Evolutionary conservation across 768 basidiomycete genomes (phyloP), one percentile per base, ranked within the genome.

Genomic region (Hydnum rufescens): DNA sequence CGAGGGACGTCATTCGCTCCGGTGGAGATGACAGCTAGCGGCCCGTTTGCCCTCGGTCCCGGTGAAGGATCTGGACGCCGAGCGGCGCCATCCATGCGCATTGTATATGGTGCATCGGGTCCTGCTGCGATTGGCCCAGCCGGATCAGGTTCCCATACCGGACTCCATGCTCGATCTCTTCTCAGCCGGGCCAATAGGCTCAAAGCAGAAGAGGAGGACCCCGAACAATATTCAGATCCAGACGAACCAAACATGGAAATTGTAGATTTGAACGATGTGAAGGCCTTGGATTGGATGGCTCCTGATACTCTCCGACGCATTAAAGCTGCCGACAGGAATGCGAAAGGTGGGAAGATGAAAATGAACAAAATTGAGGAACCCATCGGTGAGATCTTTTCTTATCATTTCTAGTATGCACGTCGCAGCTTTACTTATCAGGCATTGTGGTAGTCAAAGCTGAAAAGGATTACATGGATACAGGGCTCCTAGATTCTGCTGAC

Each of bases 161-260:
- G n/a, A n/a, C n/a, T 30, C 48, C 22, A 51, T 52, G 26, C 22
- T 6, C 28, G 28, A 22, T 32, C 5, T 39, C 19, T 39, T 39
- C 34, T 23, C 32, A 53, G 22, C 46, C 43, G n/a, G 29, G 23
- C 23, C 18, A 51, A 50, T 8, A 50, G 31, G 18, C 4, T 47
- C 5, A 52, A 54, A 22, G 52, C 53, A 26, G 57, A 57, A 48
- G n/a, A n/a, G n/a, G n/a, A n/a, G n/a, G 56, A 54, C 18, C 76
- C 68, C 4, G 85, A 86, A 54, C 70, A 71, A 19, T 87, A 88
- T 64, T 89, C 86, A 18, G 86, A 89, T 55, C n/a, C n/a, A n/a
- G 82, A 83, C 8, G 86, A 88, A 59, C 82, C 86, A 52, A 85
- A 82, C 6, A 80, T 87, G 25, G 82, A 87, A 65, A 85, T 88